Conservation (phyloP, 2,329 filamentous ascomycete species). For the Fusarium xylarioides region DNA sequence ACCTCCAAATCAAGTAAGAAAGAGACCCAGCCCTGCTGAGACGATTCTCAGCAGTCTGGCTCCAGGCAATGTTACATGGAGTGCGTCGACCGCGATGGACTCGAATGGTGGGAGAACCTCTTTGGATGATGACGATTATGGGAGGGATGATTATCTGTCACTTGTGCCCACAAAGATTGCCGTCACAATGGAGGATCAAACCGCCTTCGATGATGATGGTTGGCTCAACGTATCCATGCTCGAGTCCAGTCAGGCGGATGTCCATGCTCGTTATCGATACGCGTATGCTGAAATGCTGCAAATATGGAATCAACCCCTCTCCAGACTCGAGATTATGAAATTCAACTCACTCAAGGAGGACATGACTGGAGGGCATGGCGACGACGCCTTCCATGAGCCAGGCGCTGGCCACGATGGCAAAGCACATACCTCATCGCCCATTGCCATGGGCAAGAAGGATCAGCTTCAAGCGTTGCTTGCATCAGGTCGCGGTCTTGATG, state of each 20-base stretch:
- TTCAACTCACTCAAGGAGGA: constrained; percentile 70
- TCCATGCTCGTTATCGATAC: constrained; percentile 69
- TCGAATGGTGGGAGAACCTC: constrained; percentile 60
- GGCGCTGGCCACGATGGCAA: constrained; percentile 52
- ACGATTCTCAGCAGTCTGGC: constrained; percentile 65
- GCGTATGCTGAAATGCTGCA: constrained; percentile 75
- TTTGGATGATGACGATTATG: constrained; percentile 63
- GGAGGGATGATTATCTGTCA: constrained; percentile 56
- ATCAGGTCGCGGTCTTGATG: constrained; percentile 67
- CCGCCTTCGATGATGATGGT: constrained; percentile 74
- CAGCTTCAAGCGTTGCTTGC: constrained; percentile 59
- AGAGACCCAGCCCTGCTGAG: constrained; percentile 70
- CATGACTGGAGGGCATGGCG: constrained; percentile 39
- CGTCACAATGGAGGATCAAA: constrained; percentile 67
- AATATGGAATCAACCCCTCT: constrained; percentile 70
- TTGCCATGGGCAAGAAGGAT: constrained; percentile 66
- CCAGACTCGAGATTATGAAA: constrained; percentile 73
- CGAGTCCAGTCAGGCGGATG: constrained; percentile 56
- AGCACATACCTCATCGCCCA: constrained; percentile 56
- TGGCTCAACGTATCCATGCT: constrained; percentile 69
- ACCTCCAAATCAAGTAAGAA: constrained; percentile 55
- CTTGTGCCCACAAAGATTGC: constrained; percentile 62
- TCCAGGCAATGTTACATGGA: constrained; percentile 61
- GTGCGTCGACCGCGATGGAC: constrained; percentile 56
- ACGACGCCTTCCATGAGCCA: constrained; percentile 49